These are phyloP conservation scores for Mucor piriformis DNA, from an alignment of 371 early-diverging fungal species.

Conservation along the genomic window DNA sequence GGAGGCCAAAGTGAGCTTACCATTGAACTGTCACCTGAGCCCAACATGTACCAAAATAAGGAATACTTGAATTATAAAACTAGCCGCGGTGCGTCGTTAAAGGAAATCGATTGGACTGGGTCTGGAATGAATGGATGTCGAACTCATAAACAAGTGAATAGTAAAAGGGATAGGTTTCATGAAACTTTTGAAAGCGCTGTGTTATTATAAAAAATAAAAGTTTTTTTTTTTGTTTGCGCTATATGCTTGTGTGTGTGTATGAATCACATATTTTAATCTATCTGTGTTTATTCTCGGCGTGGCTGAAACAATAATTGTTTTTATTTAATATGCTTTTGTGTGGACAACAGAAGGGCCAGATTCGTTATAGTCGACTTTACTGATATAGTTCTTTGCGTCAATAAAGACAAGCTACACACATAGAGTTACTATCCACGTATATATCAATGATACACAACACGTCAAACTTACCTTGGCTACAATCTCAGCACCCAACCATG, in stretches of 20 bases:
- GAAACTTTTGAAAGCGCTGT: slow-evolving; percentile 23
- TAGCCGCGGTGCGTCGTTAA: background rate
- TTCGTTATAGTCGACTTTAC: slow-evolving; percentile 84
- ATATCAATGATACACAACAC: no score
- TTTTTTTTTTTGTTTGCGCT: no score
- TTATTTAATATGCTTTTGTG: slow-evolving; percentile 55
- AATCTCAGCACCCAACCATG: slow-evolving; percentile 78
- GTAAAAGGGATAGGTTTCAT: slow-evolving; percentile 4
- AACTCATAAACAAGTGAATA: background rate
- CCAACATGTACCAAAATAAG: background rate
- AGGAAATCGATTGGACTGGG: slow-evolving; percentile 2
- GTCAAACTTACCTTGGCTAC: slow-evolving; percentile 78
- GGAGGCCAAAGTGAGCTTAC: no score
- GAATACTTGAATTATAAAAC: background rate
- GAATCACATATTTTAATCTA: background rate
- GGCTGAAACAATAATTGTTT: background rate
- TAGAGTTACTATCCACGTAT: no score
- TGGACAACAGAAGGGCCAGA: slow-evolving; percentile 73
- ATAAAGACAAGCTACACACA: slow-evolving; percentile 63
- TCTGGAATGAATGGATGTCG: background rate
- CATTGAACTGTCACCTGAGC: slow-evolving; percentile 1
- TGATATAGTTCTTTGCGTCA: slow-evolving; percentile 71
- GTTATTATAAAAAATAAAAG: slow-evolving; percentile 15
- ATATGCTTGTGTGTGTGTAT: background rate
- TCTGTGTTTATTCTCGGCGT: background rate